A percentile compares a stretch with the other conserved stretches of the same genome.
phyloP scores from a whole-genome alignment of 2,329 filamentous ascomycete species.

The Chaetomiaceae sp. region DNA sequence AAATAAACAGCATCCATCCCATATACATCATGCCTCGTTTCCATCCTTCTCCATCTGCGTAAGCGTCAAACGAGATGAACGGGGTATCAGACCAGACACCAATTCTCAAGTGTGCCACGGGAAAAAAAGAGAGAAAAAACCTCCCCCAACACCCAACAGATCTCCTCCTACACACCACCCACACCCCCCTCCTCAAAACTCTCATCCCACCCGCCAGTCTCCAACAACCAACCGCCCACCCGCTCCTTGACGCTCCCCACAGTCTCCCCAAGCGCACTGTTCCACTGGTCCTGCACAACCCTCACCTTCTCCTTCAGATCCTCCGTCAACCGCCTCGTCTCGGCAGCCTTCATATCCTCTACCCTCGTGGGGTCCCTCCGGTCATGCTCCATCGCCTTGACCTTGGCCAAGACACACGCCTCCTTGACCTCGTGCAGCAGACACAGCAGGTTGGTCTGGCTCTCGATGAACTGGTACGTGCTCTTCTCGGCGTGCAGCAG shows the following conservation, averaged over 20 bases:
- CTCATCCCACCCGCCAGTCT: conserved; percentile 86
- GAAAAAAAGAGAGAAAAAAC: background rate
- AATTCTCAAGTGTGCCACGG: background rate
- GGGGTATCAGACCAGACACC: conserved; percentile 24
- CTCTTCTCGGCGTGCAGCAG: conserved; percentile 85
- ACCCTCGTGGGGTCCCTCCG: conserved; percentile 44
- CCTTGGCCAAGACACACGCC: conserved; percentile 65
- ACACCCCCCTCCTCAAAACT: conserved; percentile 57
- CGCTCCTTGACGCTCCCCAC: conserved; percentile 69
- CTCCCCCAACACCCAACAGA: background rate
- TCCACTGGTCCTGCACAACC: conserved; percentile 88
- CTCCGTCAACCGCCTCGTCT: conserved; percentile 68
- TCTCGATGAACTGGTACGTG: conserved; percentile 95
- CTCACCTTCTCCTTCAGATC: conserved; percentile 92
- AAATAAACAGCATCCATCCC: background rate
- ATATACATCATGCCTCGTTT: conserved; percentile 6
- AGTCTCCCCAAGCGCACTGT: conserved; percentile 74
- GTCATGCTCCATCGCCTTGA: conserved; percentile 60
- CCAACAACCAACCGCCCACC: conserved; percentile 68
- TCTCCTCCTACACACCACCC: conserved; percentile 38
- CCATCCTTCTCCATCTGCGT: background rate
- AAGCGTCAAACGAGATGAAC: background rate
- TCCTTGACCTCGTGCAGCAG: conserved; percentile 87
- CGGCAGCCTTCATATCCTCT: conserved; percentile 56
- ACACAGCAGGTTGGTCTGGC: conserved; percentile 85